Percentiles rank a stretch among this genome's conserved stretches.
Evolutionary conservation across 1,139 yeast genomes (phyloP).

Genomic region (Candida gigantensis): DNA sequence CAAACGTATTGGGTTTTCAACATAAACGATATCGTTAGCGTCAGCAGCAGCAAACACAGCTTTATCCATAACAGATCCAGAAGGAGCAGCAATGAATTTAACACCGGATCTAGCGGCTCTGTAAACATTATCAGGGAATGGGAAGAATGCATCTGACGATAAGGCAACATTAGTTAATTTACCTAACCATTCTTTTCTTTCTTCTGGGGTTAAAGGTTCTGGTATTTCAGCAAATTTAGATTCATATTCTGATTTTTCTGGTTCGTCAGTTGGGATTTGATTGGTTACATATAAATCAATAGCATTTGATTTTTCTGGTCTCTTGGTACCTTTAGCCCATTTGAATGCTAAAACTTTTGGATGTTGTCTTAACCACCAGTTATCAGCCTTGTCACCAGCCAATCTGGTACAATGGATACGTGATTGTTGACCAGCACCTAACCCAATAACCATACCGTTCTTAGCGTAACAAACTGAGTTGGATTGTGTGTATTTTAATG

Average conservation of each 20-base stretch:
- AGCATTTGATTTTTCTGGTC: constrained; percentile 98
- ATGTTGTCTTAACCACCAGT: constrained; percentile 99
- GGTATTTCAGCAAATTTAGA: constrained; percentile 85
- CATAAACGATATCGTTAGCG: constrained; percentile 80
- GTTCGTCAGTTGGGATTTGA: constrained; percentile 89
- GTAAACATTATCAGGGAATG: constrained; percentile 98
- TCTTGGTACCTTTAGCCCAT: constrained; percentile 98
- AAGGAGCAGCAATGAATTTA: constrained; percentile 92
- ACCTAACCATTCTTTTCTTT: constrained; percentile 83
- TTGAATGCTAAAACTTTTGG: constrained; percentile 88
- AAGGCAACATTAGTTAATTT: constrained; percentile 84
- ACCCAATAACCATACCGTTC: constrained; percentile 98
- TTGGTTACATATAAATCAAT: constrained; percentile 89
- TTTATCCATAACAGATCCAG: constrained; percentile 97
- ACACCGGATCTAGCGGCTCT: constrained; percentile 97
- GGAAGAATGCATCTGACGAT: constrained; percentile 98
- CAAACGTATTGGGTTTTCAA: constrained; percentile 93
- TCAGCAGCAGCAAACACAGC: constrained; percentile 96
- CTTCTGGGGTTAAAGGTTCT: constrained; percentile 75
- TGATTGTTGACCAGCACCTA: constrained; percentile 99
- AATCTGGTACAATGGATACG: constrained; percentile 98
- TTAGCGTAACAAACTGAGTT: constrained; percentile 98
- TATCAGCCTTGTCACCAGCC: constrained; percentile 99
- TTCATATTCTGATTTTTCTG: constrained; percentile 91
- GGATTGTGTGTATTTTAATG: constrained; percentile 95